Evolutionary conservation across 2,329 filamentous ascomycete genomes (phyloP), one percentile per base, ranked within the genome.

Genomic region (Penicillium freii): DNA sequence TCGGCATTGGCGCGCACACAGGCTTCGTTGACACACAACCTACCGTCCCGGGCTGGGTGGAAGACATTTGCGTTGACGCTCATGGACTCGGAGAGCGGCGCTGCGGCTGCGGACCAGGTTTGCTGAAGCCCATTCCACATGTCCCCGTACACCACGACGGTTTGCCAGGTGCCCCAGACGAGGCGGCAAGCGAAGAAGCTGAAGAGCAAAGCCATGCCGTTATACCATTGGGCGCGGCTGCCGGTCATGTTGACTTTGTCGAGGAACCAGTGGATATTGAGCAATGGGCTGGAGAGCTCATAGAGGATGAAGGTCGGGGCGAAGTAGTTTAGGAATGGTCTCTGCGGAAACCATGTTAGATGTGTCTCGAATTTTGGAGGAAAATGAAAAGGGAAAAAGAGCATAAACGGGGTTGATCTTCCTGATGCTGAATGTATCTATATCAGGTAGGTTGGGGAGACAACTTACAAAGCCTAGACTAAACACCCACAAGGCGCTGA

Each of bases 181-280:
- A 88, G 77, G 53, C 85, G 83, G 67, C 84, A 86, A 67, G 71
- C 77, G 74, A 87, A 86, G 74, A 87, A 87, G 48, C 80, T 81
- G 40, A 69, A 65, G 48, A 87, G 80, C 13, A 87, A 79, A 19
- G 81, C 57, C 68, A 85, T 82, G 65, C 85, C 85, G 67, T 87
- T 87, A 69, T 86, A 82, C 75, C 84, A 84, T 69, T 88, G 85
- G 25, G 83, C 69, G 49, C 76, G 79, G 49, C 80, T 82, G 51
- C 85, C 85, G 5, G 85, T 88, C 74, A 87, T 81, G 70, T 82
- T 81, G 70, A 87, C 77, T 74, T 88, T 88, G 70, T 88, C 85
- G 68, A 84, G 84, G 77, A 88, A 87, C 85, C 85, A 88, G 76
- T 88, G 85, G 69, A 87, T 82, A 72, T 88, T 88, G 61, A 87